Evolutionary conservation across 2,329 filamentous ascomycete genomes (phyloP).

Genomic region (Byssoonygena ceratinophila): DNA sequence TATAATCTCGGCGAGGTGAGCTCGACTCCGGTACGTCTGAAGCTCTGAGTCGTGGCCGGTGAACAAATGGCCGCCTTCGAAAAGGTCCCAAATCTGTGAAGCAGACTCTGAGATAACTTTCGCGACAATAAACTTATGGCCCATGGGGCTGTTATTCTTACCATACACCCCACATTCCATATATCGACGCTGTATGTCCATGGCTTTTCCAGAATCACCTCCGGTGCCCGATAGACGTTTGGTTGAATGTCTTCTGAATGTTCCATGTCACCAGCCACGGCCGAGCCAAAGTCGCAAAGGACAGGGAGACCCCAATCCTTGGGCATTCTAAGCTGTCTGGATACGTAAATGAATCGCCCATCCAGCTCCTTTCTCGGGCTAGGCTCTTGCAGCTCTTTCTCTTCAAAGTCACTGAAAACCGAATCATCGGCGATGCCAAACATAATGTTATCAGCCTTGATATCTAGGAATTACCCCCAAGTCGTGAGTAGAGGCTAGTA

Average conservation of each 20-base stretch:
- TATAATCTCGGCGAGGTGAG: slow-evolving; percentile 43
- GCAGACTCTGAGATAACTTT: no score
- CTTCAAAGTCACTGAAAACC: slow-evolving; percentile 22
- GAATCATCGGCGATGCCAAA: slow-evolving; percentile 21
- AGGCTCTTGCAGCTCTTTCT: slow-evolving; percentile 19
- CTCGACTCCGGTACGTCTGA: slow-evolving; percentile 34
- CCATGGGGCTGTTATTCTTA: no score
- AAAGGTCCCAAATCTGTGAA: slow-evolving; percentile 46
- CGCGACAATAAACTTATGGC: no score
- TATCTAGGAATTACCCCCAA: no score
- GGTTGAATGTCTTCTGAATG: slow-evolving; percentile 19
- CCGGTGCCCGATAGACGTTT: slow-evolving; percentile 29
- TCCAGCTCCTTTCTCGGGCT: slow-evolving; percentile 20
- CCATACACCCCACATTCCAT: slow-evolving; percentile 39
- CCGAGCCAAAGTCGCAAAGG: slow-evolving; percentile 22
- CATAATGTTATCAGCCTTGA: slow-evolving; percentile 25
- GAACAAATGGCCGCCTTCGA: slow-evolving; percentile 40
- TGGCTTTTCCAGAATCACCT: slow-evolving; percentile 39
- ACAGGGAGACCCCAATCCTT: slow-evolving; percentile 21
- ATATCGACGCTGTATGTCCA: slow-evolving; percentile 44
- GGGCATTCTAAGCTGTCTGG: slow-evolving; percentile 19
- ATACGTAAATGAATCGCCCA: slow-evolving; percentile 20
- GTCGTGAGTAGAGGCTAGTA: no score
- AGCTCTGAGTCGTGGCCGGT: slow-evolving; percentile 32
- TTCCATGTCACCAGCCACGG: slow-evolving; percentile 10